These are phyloP conservation scores for Cytospora schulzeri DNA, from an alignment of 2,329 filamentous ascomycete species.

Conservation along the genomic window DNA sequence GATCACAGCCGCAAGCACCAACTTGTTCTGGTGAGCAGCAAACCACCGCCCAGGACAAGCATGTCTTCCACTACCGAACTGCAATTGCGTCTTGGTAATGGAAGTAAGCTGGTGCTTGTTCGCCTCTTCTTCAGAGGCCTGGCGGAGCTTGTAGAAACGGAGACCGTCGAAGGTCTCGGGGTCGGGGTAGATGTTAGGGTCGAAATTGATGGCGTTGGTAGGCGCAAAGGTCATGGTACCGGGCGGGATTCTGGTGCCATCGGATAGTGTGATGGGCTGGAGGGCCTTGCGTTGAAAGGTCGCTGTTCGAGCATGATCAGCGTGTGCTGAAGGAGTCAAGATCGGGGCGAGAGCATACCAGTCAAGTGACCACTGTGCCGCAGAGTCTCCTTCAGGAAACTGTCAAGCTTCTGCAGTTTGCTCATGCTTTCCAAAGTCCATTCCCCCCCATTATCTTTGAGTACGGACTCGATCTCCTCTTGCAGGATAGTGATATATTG, in stretches of 20 bases:
- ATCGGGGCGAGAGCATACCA: not conserved
- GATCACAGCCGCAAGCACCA: constrained; percentile 2
- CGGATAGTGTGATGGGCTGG: no score
- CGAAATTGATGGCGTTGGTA: no score
- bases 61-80: constrained; percentile 1
- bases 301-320: no score
- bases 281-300: no score
- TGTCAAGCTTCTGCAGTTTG: constrained; percentile 45
- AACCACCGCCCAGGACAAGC: constrained; percentile 15
- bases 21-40: not conserved
- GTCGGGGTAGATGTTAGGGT: constrained; percentile 35
- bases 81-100: not conserved
- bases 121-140: not conserved
- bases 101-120: not conserved
- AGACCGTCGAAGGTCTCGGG: constrained; percentile 31
- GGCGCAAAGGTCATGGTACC: no score
- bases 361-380: constrained; percentile 25
- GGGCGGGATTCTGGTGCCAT: no score
- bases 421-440: constrained; percentile 37
- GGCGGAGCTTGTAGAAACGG: constrained; percentile 1
- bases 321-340: no score
- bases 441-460: not conserved
- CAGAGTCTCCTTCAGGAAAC: constrained; percentile 43
- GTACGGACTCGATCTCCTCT: constrained; percentile 44
- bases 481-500: constrained; percentile 44